Base-by-base conservation (phyloP, 495 filamentous ascomycete genomes). In the Penicillium fimorum region DNA sequence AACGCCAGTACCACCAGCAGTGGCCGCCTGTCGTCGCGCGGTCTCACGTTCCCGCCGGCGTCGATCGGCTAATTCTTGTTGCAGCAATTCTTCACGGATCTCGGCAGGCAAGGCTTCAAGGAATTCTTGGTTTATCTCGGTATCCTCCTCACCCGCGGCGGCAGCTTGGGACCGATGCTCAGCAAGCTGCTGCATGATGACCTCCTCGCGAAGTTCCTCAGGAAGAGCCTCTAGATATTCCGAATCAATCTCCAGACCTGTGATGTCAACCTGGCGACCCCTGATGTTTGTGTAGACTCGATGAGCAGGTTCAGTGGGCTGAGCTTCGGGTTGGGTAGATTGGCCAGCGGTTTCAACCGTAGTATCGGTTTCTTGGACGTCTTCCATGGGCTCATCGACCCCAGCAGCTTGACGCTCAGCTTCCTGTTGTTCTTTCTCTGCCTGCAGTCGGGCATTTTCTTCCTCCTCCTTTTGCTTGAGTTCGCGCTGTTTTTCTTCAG, bases 131-230 rank as follows among this genome's bases (percentile, higher is more conserved):
- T 89, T 92, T 57, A 96, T 92, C 64, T 95, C 92, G 15, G 81
- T 87, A 3, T 91, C 88, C 64, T 90, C 85, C 67, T 95, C 88
- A 32, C 91, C 92, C 41, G 87, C 82, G 55, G 89, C 87, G 15
- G 84, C 83, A 57, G 89, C 89, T 70, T 91, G 82, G 7, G 87
- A 86, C 61, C 94, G 87, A 49, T 93, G 84, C 50, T 93, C 84
- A 43, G 87, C 87, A 58, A 95, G 77, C 51, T 96, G 90, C 44
- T 89, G 83, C 72, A 92, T 90, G 38, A 99, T 87, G 27, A 97
- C 94, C 66, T 99, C 94, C 70, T 97, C 93, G 27, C 94, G 83
- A 47, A 97, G 83, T 40, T 97, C 94, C 56, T 99, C 94, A 1
- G 94, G 94, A 17, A 99, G 77, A 37, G 91, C 95, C 52, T 94